phyloP scores from a whole-genome alignment of 192 early-diverging fungal species.

The Podila clonocystis region DNA sequence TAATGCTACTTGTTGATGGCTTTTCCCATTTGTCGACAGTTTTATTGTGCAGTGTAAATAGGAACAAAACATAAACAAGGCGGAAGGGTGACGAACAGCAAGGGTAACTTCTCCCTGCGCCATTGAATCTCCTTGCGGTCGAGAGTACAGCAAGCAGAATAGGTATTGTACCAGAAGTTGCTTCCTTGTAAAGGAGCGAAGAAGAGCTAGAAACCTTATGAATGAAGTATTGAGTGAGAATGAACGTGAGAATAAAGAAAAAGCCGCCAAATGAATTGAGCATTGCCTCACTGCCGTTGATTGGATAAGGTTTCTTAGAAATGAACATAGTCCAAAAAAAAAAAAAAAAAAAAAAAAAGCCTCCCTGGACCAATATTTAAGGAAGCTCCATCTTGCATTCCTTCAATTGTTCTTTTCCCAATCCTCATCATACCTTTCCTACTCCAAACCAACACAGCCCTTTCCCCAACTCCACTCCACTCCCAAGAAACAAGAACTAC shows the following conservation, averaged over 20 bases:
- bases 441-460: no score
- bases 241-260: no score
- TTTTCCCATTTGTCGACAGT: neutral
- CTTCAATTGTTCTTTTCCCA: constrained; percentile 6
- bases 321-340: neutral
- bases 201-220: no score
- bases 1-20: neutral
- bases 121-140: no score
- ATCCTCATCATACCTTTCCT: neutral
- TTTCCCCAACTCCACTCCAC: no score
- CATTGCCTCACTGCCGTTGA: neutral
- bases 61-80: neutral
- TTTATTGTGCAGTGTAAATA: neutral
- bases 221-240: neutral
- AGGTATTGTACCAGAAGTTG: no score
- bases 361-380: neutral
- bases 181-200: no score
- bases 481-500: neutral
- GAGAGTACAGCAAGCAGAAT: no score
- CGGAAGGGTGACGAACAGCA: neutral
- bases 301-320: no score
- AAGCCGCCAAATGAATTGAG: neutral
- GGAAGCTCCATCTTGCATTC: neutral
- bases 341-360: no score
- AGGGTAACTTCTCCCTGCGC: no score